Evolutionary conservation across 2,329 filamentous ascomycete genomes (phyloP).

Genomic region (Ascochyta koolunga): DNA sequence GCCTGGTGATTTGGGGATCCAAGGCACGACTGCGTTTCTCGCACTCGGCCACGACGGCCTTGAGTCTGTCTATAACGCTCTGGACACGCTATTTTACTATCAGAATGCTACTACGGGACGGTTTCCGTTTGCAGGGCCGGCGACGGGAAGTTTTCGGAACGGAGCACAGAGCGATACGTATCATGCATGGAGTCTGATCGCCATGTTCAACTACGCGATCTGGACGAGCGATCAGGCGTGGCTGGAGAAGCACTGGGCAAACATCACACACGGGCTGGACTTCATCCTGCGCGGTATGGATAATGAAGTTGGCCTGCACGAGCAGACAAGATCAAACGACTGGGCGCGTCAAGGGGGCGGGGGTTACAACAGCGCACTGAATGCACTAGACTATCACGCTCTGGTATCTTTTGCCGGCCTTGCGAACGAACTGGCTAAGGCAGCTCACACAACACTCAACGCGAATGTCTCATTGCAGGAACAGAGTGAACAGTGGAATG

Average conservation of each 20-base stretch:
- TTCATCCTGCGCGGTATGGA: constrained; percentile 20
- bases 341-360: constrained; percentile 41
- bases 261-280: constrained; percentile 21
- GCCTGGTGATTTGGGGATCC: constrained; percentile 34
- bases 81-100: constrained; percentile 28
- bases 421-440: constrained; percentile 13
- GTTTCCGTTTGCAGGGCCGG: constrained; percentile 27
- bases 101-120: constrained; percentile 26
- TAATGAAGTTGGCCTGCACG: constrained; percentile 19
- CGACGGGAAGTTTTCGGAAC: constrained; percentile 10
- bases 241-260: constrained; percentile 20
- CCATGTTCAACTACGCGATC: constrained; percentile 28
- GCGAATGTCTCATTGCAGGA: too few relatives aligned
- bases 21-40: constrained; percentile 11
- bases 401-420: constrained; percentile 28
- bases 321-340: constrained; percentile 32
- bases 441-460: too few relatives aligned
- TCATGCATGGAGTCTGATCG: constrained; percentile 29
- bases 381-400: constrained; percentile 42
- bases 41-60: constrained; percentile 16
- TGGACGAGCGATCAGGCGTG: constrained; percentile 21
- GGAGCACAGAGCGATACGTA: constrained; percentile 30
- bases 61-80: constrained; percentile 18
- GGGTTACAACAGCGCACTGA: constrained; percentile 41
- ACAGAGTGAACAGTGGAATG: not conserved